A percentile compares a stretch with the other conserved stretches of the same genome.
phyloP scores from a whole-genome alignment of 495 filamentous ascomycete genomes.

The Pyrenopolyporus hunteri region DNA sequence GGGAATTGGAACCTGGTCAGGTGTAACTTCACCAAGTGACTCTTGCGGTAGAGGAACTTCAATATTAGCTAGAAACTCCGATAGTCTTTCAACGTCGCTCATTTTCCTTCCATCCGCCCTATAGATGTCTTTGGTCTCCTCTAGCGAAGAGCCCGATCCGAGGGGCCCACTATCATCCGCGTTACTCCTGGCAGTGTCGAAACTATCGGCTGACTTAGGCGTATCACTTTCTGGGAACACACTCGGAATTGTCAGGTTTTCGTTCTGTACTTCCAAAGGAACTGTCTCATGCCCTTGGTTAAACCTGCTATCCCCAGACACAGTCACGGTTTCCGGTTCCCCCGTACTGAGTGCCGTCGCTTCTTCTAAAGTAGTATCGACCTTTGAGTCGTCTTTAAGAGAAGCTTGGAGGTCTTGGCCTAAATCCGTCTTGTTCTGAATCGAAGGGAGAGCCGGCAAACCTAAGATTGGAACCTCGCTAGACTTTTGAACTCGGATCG shows the following conservation, averaged over 20 bases:
- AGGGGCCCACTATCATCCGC: background rate
- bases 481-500: no score
- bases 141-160: constrained; percentile 5
- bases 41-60: constrained; percentile 11
- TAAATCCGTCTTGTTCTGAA: background rate
- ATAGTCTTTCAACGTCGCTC: background rate
- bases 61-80: background rate
- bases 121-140: background rate
- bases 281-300: constrained; percentile 9
- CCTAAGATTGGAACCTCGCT: no score
- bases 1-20: background rate
- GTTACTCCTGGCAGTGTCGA: constrained; percentile 7
- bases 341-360: constrained; percentile 16
- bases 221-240: constrained; percentile 1
- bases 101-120: background rate
- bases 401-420: background rate
- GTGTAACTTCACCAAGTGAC: constrained; percentile 5
- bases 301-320: constrained; percentile 24
- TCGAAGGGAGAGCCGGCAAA: constrained; percentile 11
- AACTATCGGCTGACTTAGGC: constrained; percentile 5
- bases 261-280: constrained; percentile 2
- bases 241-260: background rate
- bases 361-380: background rate
- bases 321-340: constrained; percentile 37
- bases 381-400: constrained; percentile 11